phyloP scores from a whole-genome alignment of 2,329 filamentous ascomycete genomes.

The Monilinia vaccinii-corymbosi region DNA sequence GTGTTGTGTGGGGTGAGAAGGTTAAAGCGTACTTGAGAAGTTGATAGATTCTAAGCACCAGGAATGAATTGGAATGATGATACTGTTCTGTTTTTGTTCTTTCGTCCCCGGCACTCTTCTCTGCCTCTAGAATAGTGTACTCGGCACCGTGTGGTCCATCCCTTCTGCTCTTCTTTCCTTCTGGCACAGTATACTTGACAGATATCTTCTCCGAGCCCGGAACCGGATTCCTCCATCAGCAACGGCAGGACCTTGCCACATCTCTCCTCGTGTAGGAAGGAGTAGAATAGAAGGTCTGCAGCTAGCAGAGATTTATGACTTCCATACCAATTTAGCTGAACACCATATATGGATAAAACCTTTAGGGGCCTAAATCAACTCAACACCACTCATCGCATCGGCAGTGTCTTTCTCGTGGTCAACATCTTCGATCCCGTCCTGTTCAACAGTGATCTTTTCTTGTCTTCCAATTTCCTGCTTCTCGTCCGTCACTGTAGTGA shows the following conservation, averaged over 20 bases:
- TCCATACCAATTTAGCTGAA: not conserved
- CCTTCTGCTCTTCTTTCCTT: not conserved
- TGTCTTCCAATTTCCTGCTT: not conserved
- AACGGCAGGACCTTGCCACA: not conserved
- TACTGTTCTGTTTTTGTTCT: too few relatives aligned
- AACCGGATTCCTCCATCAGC: not conserved
- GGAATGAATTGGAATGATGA: not conserved
- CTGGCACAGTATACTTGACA: not conserved
- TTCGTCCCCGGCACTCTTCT: not conserved
- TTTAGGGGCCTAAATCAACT: not conserved
- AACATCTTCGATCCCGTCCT: not conserved
- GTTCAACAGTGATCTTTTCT: not conserved
- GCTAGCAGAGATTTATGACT: not conserved
- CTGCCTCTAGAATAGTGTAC: not conserved
- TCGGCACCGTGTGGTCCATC: not conserved
- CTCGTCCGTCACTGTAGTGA: not conserved
- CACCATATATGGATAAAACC: not conserved
- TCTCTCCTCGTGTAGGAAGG: not conserved
- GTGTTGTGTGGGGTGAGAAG: slow-evolving; percentile 25
- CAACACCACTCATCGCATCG: not conserved
- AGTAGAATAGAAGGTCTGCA: too few relatives aligned
- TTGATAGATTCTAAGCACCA: not conserved
- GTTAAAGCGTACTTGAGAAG: slow-evolving; percentile 25
- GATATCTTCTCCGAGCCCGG: not conserved
- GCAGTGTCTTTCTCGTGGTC: not conserved